Percentiles rank a stretch among this genome's conserved stretches.
phyloP scores from a whole-genome alignment of 345 rosid species.

The Melaleuca quinquenervia region DNA sequence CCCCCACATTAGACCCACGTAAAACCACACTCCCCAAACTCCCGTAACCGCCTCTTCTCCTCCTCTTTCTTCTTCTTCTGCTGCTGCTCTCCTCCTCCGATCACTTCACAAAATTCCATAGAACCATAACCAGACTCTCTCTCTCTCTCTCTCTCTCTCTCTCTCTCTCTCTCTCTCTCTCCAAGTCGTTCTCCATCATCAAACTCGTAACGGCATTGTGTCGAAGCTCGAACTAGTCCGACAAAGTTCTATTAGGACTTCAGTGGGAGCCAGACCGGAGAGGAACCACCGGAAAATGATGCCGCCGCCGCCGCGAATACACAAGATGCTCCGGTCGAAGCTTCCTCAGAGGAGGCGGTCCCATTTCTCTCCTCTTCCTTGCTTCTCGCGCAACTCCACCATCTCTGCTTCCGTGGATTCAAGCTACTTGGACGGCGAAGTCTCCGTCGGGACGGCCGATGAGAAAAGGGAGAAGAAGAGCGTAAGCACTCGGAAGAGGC shows the following conservation, averaged over 20 bases:
- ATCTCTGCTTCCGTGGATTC: slow-evolving; percentile 25
- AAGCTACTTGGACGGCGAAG: slow-evolving; percentile 21
- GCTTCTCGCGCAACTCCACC: background rate
- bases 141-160: background rate
- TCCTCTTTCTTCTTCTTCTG: background rate
- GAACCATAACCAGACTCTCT: no score
- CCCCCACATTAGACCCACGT: background rate
- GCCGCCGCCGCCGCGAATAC: slow-evolving; percentile 3
- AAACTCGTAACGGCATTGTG: background rate
- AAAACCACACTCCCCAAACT: background rate
- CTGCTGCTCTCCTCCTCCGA: background rate
- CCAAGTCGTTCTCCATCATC: background rate
- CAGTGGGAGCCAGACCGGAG: background rate
- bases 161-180: background rate
- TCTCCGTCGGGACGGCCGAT: slow-evolving; percentile 9
- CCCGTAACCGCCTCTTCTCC: background rate
- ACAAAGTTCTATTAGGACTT: background rate
- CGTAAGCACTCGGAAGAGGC: slow-evolving; percentile 26
- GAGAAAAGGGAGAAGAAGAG: background rate
- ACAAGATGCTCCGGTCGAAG: slow-evolving; percentile 47
- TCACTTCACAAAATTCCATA: background rate
- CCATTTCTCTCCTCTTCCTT: slow-evolving; percentile 19
- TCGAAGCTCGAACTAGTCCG: background rate
- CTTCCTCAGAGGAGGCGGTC: slow-evolving; percentile 34
- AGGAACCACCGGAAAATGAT: background rate